Conservation (phyloP, 192 early-diverging fungal species). For the Entophlyctis helioformis region DNA sequence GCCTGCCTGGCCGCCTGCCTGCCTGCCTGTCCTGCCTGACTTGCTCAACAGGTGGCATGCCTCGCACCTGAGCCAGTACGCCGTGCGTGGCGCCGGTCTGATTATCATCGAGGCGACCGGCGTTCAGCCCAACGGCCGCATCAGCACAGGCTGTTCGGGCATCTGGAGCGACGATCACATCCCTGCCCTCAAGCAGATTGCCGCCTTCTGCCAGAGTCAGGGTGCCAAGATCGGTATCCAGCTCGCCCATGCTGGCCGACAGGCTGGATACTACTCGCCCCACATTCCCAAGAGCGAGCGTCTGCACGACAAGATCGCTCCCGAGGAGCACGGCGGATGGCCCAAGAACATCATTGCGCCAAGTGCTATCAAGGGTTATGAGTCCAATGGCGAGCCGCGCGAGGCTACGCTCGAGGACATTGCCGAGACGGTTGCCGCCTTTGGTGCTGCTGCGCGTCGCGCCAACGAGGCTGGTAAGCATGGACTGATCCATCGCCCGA, state of each 20-base stretch:
- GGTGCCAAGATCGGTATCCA: slow-evolving; percentile 42
- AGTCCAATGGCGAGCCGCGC: slow-evolving; percentile 15
- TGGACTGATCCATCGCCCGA: too few species aligned
- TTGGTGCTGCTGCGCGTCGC: slow-evolving; percentile 53
- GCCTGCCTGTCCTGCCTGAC: too few species aligned
- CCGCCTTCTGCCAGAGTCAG: slow-evolving; percentile 48
- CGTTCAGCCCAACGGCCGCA: slow-evolving; percentile 64
- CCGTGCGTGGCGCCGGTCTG: slow-evolving; percentile 65
- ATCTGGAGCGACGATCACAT: slow-evolving; percentile 77
- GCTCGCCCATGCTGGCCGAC: slow-evolving; percentile 74
- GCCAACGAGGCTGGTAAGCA: slow-evolving; percentile 53
- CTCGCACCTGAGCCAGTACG: slow-evolving; percentile 44
- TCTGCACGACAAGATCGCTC: slow-evolving; percentile 8
- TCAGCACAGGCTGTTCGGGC: slow-evolving; percentile 64
- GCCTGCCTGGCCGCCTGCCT: background rate
- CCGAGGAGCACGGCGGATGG: slow-evolving; percentile 52
- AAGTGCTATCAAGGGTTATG: slow-evolving; percentile 21
- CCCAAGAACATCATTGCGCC: slow-evolving; percentile 59
- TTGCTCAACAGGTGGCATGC: slow-evolving; percentile 17
- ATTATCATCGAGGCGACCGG: slow-evolving; percentile 59
- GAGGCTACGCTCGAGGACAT: slow-evolving; percentile 46
- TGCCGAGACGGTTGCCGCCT: slow-evolving; percentile 34
- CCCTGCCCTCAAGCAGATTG: slow-evolving; percentile 37
- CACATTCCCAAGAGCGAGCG: slow-evolving; percentile 4
- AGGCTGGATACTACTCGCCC: slow-evolving; percentile 33